These are phyloP conservation scores for Salisapilia sapeloensis DNA, from an alignment of 352 stramenopile genomes.

Conservation along the genomic window DNA sequence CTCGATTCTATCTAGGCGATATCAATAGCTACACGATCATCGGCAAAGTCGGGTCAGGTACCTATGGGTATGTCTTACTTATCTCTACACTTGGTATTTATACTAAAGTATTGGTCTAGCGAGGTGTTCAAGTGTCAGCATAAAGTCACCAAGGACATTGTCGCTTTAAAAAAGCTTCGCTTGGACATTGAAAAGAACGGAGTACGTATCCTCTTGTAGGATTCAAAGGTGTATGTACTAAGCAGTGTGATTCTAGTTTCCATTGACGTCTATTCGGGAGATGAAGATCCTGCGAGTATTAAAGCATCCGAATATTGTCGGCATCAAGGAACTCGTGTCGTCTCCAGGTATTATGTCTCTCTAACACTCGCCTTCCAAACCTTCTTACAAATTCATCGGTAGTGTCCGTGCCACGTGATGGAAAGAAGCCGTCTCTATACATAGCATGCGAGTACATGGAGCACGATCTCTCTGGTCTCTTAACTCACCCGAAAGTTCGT, in stretches of 20 bases:
- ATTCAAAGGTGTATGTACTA: neutral
- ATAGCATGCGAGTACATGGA: slow-evolving; percentile 82
- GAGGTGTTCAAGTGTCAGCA: slow-evolving; percentile 83
- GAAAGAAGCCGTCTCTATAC: slow-evolving; percentile 68
- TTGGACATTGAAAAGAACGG: slow-evolving; percentile 76
- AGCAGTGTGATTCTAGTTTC: slow-evolving; percentile 43
- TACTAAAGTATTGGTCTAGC: slow-evolving; percentile 7
- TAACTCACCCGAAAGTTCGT: slow-evolving; percentile 72
- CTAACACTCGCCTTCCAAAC: neutral
- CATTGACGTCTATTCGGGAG: slow-evolving; percentile 91
- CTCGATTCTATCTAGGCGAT: slow-evolving; percentile 67
- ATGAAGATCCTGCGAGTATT: slow-evolving; percentile 97
- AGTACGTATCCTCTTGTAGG: slow-evolving; percentile 13
- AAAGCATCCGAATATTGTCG: slow-evolving; percentile 89
- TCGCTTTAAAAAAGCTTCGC: slow-evolving; percentile 74
- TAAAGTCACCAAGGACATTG: slow-evolving; percentile 76
- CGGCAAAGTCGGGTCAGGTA: slow-evolving; percentile 74
- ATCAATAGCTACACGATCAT: slow-evolving; percentile 82
- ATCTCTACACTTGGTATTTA: neutral
- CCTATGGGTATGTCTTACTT: slow-evolving; percentile 45
- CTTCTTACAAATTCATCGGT: neutral
- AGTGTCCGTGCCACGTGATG: slow-evolving; percentile 17
- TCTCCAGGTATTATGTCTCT: slow-evolving; percentile 14
- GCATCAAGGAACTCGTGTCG: slow-evolving; percentile 91
- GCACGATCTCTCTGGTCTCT: slow-evolving; percentile 61